These are phyloP conservation scores for Aspergillus sp. DNA, from an alignment of 2,329 filamentous ascomycete genomes.

Conservation along the genomic window DNA sequence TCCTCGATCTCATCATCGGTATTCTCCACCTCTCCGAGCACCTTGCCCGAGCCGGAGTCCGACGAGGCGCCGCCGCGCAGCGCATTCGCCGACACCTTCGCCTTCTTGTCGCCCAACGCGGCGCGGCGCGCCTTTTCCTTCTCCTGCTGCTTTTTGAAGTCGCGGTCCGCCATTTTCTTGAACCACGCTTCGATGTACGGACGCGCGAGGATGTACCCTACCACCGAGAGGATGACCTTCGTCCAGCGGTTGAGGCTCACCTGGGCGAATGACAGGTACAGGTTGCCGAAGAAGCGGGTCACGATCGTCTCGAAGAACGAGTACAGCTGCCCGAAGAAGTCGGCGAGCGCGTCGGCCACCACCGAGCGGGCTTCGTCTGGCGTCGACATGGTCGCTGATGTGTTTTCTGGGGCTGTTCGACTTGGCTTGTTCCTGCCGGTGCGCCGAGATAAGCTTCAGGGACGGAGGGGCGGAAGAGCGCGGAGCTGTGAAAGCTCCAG, in stretches of 20 bases:
- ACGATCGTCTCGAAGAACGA: constrained; percentile 20
- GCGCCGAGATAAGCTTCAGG: neutral
- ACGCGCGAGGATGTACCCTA: constrained; percentile 70
- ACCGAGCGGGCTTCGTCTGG: constrained; percentile 20
- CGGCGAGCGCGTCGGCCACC: constrained; percentile 22
- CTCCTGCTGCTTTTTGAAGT: constrained; percentile 46
- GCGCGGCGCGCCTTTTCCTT: constrained; percentile 56
- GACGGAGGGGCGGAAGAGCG: neutral
- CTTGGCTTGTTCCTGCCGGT: neutral
- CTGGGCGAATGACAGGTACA: constrained; percentile 41
- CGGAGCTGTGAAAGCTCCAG: neutral
- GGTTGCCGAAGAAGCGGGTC: constrained; percentile 38
- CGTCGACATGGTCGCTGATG: constrained; percentile 18
- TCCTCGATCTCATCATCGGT: constrained; percentile 47
- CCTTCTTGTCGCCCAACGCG: constrained; percentile 43
- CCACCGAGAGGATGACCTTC: constrained; percentile 67
- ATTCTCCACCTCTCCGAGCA: constrained; percentile 34
- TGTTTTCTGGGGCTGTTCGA: neutral
- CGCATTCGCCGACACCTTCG: constrained; percentile 63
- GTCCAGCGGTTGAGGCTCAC: constrained; percentile 52
- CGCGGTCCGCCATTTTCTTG: constrained; percentile 50
- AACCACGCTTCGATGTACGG: constrained; percentile 71
- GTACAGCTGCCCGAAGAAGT: constrained; percentile 33
- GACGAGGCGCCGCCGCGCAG: constrained; percentile 56
- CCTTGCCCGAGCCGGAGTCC: constrained; percentile 52